Conservation (phyloP, 2,329 filamentous ascomycete genomes). For the Exophiala viscosa region DNA sequence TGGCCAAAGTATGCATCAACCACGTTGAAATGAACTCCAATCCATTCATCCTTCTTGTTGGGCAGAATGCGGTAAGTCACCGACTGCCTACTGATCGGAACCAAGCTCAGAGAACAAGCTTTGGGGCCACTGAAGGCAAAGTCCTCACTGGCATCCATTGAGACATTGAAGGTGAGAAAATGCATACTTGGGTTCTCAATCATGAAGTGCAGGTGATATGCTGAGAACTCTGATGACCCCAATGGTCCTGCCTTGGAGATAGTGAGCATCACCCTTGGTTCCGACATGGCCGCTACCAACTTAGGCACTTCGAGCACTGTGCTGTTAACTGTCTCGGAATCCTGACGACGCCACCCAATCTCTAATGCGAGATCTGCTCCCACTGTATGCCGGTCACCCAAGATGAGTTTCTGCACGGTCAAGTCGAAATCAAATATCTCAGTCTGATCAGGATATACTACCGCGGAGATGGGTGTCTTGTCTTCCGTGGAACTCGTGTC, state of each 20-base stretch:
- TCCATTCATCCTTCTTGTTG: constrained; percentile 55
- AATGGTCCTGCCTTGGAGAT: not conserved
- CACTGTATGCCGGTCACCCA: constrained; percentile 77
- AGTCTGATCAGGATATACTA: constrained; percentile 63
- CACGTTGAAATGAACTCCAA: constrained; percentile 70
- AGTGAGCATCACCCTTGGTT: constrained; percentile 71
- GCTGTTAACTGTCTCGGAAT: constrained; percentile 49
- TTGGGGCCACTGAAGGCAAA: constrained; percentile 94
- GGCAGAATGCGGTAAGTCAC: constrained; percentile 74
- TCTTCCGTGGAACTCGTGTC: not conserved
- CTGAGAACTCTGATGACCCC: not conserved
- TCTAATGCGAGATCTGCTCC: constrained; percentile 70
- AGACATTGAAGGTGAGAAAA: constrained; percentile 86
- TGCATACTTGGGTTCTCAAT: constrained; percentile 94
- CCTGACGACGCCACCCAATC: constrained; percentile 69
- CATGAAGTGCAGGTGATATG: constrained; percentile 50
- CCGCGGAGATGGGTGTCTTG: constrained; percentile 11
- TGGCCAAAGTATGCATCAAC: constrained; percentile 93
- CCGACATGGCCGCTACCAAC: constrained; percentile 73
- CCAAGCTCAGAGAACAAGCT: constrained; percentile 70
- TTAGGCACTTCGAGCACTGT: constrained; percentile 73
- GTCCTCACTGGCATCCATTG: constrained; percentile 86
- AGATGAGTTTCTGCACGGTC: constrained; percentile 67
- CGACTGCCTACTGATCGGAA: constrained; percentile 73
- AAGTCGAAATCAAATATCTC: constrained; percentile 70